Conservation (phyloP, 768 basidiomycete species). For the Leccinum truebloodii region DNA sequence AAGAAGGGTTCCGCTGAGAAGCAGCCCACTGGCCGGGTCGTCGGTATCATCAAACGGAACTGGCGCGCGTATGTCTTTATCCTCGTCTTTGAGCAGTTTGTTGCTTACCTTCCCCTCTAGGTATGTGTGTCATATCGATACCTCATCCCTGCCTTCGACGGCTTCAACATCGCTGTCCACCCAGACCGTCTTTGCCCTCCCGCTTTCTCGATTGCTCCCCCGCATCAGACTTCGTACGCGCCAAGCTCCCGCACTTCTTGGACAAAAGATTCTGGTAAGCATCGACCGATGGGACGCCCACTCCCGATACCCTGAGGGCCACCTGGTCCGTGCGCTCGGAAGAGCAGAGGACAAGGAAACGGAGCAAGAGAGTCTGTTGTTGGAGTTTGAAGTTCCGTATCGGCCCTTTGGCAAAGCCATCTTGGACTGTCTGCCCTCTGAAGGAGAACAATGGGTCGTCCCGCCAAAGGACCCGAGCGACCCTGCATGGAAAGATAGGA, state of each 20-base stretch:
- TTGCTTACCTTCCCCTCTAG: slow-evolving; percentile 56
- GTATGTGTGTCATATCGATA: slow-evolving; percentile 95
- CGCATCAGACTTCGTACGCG: slow-evolving; percentile 94
- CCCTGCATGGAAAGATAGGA: slow-evolving; percentile 76
- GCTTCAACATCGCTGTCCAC: slow-evolving; percentile 77
- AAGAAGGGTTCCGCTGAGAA: slow-evolving; percentile 49
- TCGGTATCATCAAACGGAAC: slow-evolving; percentile 92
- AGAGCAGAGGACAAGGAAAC: slow-evolving; percentile 93
- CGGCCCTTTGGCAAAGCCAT: slow-evolving; percentile 96
- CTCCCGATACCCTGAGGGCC: slow-evolving; percentile 93
- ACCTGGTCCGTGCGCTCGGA: slow-evolving; percentile 92
- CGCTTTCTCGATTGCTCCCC: slow-evolving; percentile 87
- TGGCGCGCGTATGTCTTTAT: slow-evolving; percentile 79
- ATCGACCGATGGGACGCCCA: slow-evolving; percentile 90
- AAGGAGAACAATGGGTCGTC: slow-evolving; percentile 93
- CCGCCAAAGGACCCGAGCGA: slow-evolving; percentile 62
- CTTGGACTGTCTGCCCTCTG: slow-evolving; percentile 81
- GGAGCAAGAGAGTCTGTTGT: slow-evolving; percentile 88
- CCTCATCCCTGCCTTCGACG: slow-evolving; percentile 79
- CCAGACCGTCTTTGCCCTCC: slow-evolving; percentile 93
- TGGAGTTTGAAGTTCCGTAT: slow-evolving; percentile 97
- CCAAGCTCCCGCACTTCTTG: slow-evolving; percentile 84
- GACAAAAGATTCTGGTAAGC: slow-evolving; percentile 94
- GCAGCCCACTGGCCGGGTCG: slow-evolving; percentile 89
- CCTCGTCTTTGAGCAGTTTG: neutral